Evolutionary conservation across 805 yeast species (phyloP), one percentile per base, ranked within the genome.

Genomic region (Candida xyloterini): DNA sequence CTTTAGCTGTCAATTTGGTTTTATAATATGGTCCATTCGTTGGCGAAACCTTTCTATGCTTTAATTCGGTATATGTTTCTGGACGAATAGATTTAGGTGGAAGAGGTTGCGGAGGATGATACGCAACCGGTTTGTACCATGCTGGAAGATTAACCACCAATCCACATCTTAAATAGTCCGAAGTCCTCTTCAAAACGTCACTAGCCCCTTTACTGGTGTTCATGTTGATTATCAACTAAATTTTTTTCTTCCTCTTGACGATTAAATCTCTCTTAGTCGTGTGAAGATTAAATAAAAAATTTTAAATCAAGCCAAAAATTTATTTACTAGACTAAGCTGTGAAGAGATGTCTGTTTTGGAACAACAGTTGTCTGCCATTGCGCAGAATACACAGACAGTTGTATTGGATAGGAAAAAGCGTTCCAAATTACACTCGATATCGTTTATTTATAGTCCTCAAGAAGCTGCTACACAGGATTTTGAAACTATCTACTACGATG

Each of bases 381-480:
- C 81, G 24, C 70, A 70, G 45, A 75, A 71, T 44, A 78, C 77
- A 37, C 78, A 83, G 33, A 78, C 91, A 25, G 78, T 85, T 38
- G 88, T 89, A 2, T 70, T 84, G 47, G 97, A 91, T 59, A 78
- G 97, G 61, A 89, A 89, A 63, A 73, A 78, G 52, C 74, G 97
- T 61, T 86, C 89, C 47, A 85, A 84, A 62, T 67, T 89, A 42
- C 99, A 93, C 58, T 79, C 95, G 27, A 81, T 87, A 27, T 93
- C 99, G 33, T 76, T 93, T 48, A 74, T 93, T 20, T 90, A 83
- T 60, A 95, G 87, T 30, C 73, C 96, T 8, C 79, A 82, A 53
- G 80, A 79, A 45, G 99, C 99, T 13, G 86, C 95, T n/a, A 76
- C 90, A 25, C 98, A 93, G 67, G 99, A 93, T 60, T 90, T 78